phyloP scores from a whole-genome alignment of 306 rosid species.

The Acmispon strigosus region DNA sequence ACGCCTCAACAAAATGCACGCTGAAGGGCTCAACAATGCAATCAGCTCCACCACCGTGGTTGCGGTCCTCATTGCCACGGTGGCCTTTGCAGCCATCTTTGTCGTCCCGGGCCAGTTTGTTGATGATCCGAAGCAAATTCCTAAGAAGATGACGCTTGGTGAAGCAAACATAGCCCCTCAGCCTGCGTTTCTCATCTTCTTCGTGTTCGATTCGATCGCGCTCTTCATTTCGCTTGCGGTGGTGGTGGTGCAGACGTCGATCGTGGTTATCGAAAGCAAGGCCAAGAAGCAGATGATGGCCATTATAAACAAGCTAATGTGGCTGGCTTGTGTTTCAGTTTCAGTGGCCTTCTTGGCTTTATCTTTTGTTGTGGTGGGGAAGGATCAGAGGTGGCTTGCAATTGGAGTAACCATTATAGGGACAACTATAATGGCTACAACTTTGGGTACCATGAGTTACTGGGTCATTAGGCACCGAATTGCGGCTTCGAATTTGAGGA shows the following conservation, averaged over 20 bases:
- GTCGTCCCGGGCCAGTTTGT: slow-evolving; percentile 84
- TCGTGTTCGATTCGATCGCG: slow-evolving; percentile 76
- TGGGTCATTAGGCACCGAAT: slow-evolving; percentile 86
- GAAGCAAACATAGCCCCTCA: slow-evolving; percentile 74
- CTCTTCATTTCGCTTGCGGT: slow-evolving; percentile 90
- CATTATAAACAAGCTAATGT: slow-evolving; percentile 86
- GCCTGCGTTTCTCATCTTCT: slow-evolving; percentile 50
- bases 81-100: slow-evolving; percentile 89
- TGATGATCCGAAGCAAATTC: slow-evolving; percentile 40
- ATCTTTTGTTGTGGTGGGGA: slow-evolving; percentile 78
- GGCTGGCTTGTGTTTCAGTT: slow-evolving; percentile 80
- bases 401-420: slow-evolving; percentile 74
- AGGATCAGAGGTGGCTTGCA: slow-evolving; percentile 61
- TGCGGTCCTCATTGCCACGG: slow-evolving; percentile 91
- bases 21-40: slow-evolving; percentile 93
- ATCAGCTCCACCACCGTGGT: slow-evolving; percentile 84
- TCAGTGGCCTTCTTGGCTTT: slow-evolving; percentile 76
- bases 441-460: slow-evolving; percentile 73
- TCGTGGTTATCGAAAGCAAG: slow-evolving; percentile 82
- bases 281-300: slow-evolving; percentile 99
- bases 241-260: slow-evolving; percentile 89
- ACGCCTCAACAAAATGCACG: slow-evolving; percentile 87
- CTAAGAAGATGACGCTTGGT: slow-evolving; percentile 51
- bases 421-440: slow-evolving; percentile 76
- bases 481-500: slow-evolving; percentile 68